phyloP scores from a whole-genome alignment of 306 rosid genomes.

The Argentina anserina region DNA sequence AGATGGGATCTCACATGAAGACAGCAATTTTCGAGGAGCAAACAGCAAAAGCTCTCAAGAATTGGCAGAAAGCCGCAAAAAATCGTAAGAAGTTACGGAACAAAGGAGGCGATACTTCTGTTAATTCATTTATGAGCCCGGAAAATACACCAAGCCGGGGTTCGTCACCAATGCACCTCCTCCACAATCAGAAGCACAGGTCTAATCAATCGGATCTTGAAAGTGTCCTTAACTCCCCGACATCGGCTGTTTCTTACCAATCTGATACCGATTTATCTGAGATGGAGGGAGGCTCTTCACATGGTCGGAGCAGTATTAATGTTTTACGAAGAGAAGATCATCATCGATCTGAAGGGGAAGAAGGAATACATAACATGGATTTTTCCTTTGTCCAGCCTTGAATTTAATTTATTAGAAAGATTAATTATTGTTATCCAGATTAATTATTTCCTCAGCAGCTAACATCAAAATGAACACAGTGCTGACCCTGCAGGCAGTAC shows the following conservation, averaged over 20 bases:
- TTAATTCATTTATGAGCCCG: slow-evolving; percentile 36
- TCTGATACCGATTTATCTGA: slow-evolving; percentile 57
- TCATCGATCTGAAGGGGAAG: neutral
- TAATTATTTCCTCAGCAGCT: neutral
- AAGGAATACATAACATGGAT: slow-evolving; percentile 27
- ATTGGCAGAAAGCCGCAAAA: slow-evolving; percentile 57
- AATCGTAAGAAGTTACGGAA: slow-evolving; percentile 37
- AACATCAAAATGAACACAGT: neutral
- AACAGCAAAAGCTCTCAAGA: slow-evolving; percentile 60
- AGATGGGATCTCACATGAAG: slow-evolving; percentile 85
- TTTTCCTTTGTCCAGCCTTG: slow-evolving; percentile 51
- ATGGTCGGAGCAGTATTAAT: neutral
- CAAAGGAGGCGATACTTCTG: slow-evolving; percentile 19
- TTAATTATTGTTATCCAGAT: neutral
- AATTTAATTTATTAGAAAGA: neutral
- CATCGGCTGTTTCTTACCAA: slow-evolving; percentile 37
- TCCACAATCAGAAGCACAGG: slow-evolving; percentile 33
- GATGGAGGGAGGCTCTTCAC: slow-evolving; percentile 15
- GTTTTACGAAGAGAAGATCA: neutral
- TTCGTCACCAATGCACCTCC: slow-evolving; percentile 52
- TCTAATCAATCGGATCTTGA: slow-evolving; percentile 39
- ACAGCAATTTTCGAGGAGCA: slow-evolving; percentile 64
- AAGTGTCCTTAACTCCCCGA: slow-evolving; percentile 39
- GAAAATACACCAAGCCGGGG: slow-evolving; percentile 63
- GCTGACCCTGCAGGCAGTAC: too few species aligned